phyloP scores from a whole-genome alignment of 495 filamentous ascomycete genomes.

The Trichocladium uniseriatum region DNA sequence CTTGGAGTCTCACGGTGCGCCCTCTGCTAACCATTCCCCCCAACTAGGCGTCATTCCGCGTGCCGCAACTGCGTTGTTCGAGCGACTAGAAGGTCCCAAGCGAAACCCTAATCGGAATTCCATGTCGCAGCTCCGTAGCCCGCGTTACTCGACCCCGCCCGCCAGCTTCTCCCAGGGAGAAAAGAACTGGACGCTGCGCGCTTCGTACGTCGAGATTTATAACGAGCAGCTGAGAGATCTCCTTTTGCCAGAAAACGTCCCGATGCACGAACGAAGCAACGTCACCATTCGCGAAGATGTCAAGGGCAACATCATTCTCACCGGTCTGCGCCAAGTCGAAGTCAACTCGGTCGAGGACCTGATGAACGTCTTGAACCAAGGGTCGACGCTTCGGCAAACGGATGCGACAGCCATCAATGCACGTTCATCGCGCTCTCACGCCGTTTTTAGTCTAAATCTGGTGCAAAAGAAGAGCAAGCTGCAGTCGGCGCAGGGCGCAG shows the following conservation, averaged over 20 bases:
- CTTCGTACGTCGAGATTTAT: conserved; percentile 98
- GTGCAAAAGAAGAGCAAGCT: conserved; percentile 69
- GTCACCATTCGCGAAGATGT: conserved; percentile 88
- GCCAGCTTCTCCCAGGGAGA: conserved; percentile 39
- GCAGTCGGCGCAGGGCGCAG: conserved; percentile 43
- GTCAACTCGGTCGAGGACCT: conserved; percentile 92
- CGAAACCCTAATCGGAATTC: conserved; percentile 47
- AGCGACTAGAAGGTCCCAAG: conserved; percentile 61
- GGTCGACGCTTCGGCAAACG: conserved; percentile 90
- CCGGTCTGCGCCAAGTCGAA: conserved; percentile 76
- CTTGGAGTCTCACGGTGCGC: conserved; percentile 5
- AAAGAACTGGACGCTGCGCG: conserved; percentile 87
- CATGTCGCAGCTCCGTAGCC: conserved; percentile 72
- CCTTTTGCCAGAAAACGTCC: conserved; percentile 66
- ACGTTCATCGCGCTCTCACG: conserved; percentile 96
- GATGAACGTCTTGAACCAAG: conserved; percentile 77
- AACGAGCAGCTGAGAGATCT: conserved; percentile 93
- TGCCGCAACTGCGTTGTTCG: conserved; percentile 79
- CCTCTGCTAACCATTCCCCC: conserved; percentile 9
- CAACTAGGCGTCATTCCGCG: conserved; percentile 93
- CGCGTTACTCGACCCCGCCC: conserved; percentile 64
- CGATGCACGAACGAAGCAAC: conserved; percentile 54
- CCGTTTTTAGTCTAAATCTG: conserved; percentile 92
- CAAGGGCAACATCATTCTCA: conserved; percentile 92
- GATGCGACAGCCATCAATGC: conserved; percentile 99